A percentile compares a stretch with the other conserved stretches of the same genome.
Conservation (phyloP, 495 filamentous ascomycete genomes). For the Penicillium antarcticum region DNA sequence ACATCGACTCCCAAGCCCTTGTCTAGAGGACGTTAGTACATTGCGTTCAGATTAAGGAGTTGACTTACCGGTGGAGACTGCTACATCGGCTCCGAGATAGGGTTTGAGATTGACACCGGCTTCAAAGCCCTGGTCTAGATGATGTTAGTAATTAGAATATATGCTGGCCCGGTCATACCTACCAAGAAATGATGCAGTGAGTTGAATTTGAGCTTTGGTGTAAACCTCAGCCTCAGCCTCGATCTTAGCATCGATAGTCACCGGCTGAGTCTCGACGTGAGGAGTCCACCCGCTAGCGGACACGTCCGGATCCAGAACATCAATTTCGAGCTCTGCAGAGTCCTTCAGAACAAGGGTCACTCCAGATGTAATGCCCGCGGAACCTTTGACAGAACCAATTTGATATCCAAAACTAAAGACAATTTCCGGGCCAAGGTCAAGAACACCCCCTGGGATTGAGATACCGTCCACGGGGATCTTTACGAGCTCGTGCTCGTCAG, state of each 20-base stretch:
- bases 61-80: conserved; percentile 23
- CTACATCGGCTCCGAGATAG: conserved; percentile 22
- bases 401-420: conserved; percentile 25
- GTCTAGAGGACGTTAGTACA: too few relatives aligned
- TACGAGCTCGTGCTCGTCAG: conserved; percentile 19
- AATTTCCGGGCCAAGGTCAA: conserved; percentile 35
- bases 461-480: conserved; percentile 32
- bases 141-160: background rate
- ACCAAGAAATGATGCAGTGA: conserved; percentile 28
- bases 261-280: conserved; percentile 11
- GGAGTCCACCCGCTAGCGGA: conserved; percentile 31
- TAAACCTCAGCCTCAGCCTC: conserved; percentile 19
- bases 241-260: conserved; percentile 27
- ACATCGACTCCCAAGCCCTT: too few relatives aligned
- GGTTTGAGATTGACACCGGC: conserved; percentile 33
- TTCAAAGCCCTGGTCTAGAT: conserved; percentile 28
- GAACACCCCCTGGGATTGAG: conserved; percentile 23
- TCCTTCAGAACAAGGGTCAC: conserved; percentile 20
- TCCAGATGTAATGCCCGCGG: conserved; percentile 23
- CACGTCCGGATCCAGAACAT: conserved; percentile 24
- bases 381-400: conserved; percentile 24
- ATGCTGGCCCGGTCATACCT: background rate
- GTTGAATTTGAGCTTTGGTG: conserved; percentile 22
- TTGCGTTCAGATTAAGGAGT: background rate
- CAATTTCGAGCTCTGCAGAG: conserved; percentile 25